Percentiles rank a stretch among this genome's conserved stretches.
Evolutionary conservation across 495 filamentous ascomycete species (phyloP).

Genomic region (Podospora bellae-mahoneyi): DNA sequence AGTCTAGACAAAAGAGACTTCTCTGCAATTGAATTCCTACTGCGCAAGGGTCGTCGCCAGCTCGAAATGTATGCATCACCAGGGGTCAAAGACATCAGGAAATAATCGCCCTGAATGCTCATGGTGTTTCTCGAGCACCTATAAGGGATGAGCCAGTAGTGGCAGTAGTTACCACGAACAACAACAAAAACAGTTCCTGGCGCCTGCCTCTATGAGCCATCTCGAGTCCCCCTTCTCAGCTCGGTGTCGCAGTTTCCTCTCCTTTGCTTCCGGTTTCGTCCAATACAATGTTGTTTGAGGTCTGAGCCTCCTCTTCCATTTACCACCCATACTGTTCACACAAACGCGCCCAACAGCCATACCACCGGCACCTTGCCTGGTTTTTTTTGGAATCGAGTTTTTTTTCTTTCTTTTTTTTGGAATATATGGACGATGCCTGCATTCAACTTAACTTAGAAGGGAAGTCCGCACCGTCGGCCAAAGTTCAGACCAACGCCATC

Average conservation of each 20-base stretch:
- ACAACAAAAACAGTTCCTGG: neutral
- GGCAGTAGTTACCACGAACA: neutral
- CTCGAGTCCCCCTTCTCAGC: neutral
- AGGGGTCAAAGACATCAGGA: constrained; percentile 73
- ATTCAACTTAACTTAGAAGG: constrained; percentile 50
- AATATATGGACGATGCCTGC: constrained; percentile 45
- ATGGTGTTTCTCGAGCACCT: no score
- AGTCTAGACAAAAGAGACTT: constrained; percentile 84
- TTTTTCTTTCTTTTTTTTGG: constrained; percentile 33
- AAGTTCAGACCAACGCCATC: constrained; percentile 28
- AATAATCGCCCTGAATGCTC: constrained; percentile 19
- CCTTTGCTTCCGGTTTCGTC: neutral
- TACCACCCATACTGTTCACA: neutral
- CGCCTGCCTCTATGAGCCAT: neutral
- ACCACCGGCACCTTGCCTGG: neutral
- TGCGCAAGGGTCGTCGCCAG: constrained; percentile 81
- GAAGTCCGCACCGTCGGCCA: constrained; percentile 43
- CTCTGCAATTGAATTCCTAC: constrained; percentile 76
- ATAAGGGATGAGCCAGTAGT: neutral
- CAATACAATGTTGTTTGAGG: neutral
- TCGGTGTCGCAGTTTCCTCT: neutral
- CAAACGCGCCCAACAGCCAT: neutral
- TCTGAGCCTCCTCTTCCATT: neutral
- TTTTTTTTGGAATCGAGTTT: constrained; percentile 2
- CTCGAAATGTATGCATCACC: constrained; percentile 80